Evolutionary conservation across 352 stramenopile genomes (phyloP).

Genomic region (Globisporangium nodosum): DNA sequence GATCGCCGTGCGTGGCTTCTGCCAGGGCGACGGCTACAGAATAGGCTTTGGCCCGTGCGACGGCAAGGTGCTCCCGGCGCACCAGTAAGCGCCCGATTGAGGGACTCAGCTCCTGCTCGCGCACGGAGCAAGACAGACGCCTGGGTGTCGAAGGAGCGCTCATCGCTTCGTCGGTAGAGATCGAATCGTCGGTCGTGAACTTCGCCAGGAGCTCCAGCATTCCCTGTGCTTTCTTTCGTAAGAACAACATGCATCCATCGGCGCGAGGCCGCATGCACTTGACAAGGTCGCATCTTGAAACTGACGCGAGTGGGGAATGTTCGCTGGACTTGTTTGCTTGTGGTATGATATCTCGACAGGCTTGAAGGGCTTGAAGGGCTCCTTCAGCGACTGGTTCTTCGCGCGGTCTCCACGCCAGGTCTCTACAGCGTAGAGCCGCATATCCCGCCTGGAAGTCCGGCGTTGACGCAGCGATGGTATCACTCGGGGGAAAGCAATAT

Average conservation of each 20-base stretch:
- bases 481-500: conserved; percentile 6
- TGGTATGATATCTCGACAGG: conserved; percentile 12
- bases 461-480: no score
- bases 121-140: neutral
- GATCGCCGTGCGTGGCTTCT: conserved; percentile 91
- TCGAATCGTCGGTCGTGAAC: no score
- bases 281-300: no score
- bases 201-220: no score
- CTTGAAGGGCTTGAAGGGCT: conserved; percentile 35
- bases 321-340: neutral
- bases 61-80: conserved; percentile 88
- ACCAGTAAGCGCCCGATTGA: conserved; percentile 27
- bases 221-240: no score
- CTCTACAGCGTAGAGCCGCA: conserved; percentile 9
- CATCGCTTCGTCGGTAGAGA: no score
- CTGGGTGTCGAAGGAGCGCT: neutral
- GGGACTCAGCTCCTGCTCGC: neutral
- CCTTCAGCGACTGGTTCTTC: conserved; percentile 31
- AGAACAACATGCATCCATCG: no score
- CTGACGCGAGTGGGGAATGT: neutral
- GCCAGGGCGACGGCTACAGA: conserved; percentile 85
- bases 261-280: no score
- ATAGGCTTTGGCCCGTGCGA: conserved; percentile 95
- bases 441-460: no score
- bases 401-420: conserved; percentile 18